Percentiles rank a stretch among this genome's conserved stretches.
Conservation (phyloP, 2,329 filamentous ascomycete species). For the Blastomyces percursus region DNA sequence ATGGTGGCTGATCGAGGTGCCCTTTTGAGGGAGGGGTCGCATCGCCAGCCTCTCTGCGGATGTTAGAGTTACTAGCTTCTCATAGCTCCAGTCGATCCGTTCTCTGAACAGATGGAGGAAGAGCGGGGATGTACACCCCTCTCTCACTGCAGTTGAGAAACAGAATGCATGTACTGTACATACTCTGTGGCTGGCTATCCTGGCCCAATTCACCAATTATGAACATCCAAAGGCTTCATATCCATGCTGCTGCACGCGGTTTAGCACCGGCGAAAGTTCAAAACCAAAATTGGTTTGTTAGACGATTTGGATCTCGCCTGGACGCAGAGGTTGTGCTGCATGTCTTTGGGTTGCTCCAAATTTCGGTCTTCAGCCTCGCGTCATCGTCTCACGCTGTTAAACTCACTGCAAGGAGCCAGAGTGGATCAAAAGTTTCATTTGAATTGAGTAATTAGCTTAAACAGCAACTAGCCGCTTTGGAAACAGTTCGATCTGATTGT, state of each 20-base stretch:
- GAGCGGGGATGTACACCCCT: background rate
- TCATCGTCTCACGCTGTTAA: background rate
- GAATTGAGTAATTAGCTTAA: background rate
- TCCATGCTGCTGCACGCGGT: background rate
- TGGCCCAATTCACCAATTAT: background rate
- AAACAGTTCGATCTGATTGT: background rate
- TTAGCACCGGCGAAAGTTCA: background rate
- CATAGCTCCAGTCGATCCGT: background rate
- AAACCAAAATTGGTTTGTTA: background rate
- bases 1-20: background rate
- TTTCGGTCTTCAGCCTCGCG: background rate
- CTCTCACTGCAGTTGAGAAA: background rate
- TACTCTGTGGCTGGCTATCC: slow-evolving; percentile 3
- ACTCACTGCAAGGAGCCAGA: background rate
- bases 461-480: background rate
- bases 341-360: background rate
- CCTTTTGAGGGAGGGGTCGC: background rate
- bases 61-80: background rate
- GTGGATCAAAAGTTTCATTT: background rate
- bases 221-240: background rate
- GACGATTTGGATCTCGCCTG: background rate
- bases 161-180: too few species aligned
- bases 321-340: background rate
- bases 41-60: background rate
- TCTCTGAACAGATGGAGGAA: background rate